phyloP scores from a whole-genome alignment of 176 grass and related monocot species.

The Leersia perrieri region DNA sequence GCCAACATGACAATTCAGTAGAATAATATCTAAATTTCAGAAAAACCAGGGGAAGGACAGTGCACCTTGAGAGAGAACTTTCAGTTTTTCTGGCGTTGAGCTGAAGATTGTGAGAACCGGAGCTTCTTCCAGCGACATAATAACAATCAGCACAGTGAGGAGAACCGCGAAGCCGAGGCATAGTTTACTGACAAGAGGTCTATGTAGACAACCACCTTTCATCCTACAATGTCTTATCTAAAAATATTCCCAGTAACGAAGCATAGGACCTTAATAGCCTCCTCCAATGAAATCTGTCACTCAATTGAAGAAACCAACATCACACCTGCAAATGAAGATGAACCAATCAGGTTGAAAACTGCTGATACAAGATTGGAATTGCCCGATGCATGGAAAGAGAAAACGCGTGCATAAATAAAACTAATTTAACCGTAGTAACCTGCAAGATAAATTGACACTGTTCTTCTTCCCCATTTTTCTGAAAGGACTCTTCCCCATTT shows the following conservation, averaged over 20 bases:
- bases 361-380: background rate
- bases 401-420: background rate
- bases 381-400: background rate
- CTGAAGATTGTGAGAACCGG: slow-evolving; percentile 34
- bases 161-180: slow-evolving; percentile 34
- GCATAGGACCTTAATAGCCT: slow-evolving; percentile 23
- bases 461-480: background rate
- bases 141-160: slow-evolving; percentile 14
- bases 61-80: slow-evolving; percentile 40
- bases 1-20: background rate
- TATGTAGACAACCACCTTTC: slow-evolving; percentile 34
- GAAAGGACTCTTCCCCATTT: no score
- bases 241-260: background rate
- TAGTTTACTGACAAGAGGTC: slow-evolving; percentile 39
- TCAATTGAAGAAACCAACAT: background rate
- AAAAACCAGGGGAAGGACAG: background rate
- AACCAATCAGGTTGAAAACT: background rate
- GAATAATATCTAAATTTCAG: background rate
- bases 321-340: background rate
- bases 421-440: background rate
- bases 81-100: slow-evolving; percentile 33
- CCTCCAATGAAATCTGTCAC: background rate
- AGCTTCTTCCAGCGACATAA: slow-evolving; percentile 35
- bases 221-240: slow-evolving; percentile 7
- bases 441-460: no score